These are phyloP conservation scores for Sporisorium graminicola DNA, from an alignment of 1,284 basidiomycete species.

Conservation along the genomic window DNA sequence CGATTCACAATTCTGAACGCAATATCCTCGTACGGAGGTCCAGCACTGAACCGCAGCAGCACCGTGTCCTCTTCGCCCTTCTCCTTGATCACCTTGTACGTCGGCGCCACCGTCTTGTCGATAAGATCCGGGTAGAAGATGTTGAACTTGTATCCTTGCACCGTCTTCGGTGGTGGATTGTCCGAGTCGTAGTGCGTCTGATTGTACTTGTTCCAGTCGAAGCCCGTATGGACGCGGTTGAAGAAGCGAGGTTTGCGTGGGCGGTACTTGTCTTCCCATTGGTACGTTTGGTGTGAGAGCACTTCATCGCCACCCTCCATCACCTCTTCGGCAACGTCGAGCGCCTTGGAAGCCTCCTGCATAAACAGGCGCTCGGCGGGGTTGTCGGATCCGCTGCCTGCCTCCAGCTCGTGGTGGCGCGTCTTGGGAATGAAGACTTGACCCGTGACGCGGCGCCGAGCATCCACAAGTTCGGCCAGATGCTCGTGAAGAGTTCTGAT, in stretches of 20 bases:
- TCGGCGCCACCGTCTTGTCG: slow-evolving; percentile 95
- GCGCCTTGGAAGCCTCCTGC: slow-evolving; percentile 77
- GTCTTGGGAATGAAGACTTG: slow-evolving; percentile 54
- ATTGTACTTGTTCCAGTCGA: slow-evolving; percentile 93
- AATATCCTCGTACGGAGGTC: slow-evolving; percentile 98
- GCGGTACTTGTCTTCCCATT: slow-evolving; percentile 98
- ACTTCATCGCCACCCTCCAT: slow-evolving; percentile 87
- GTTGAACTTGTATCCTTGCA: slow-evolving; percentile 92
- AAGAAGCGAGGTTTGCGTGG: slow-evolving; percentile 99
- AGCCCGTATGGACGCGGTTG: slow-evolving; percentile 99
- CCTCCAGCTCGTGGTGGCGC: slow-evolving; percentile 12
- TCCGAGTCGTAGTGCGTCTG: slow-evolving; percentile 69
- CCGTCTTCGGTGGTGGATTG: slow-evolving; percentile 68
- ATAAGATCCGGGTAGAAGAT: slow-evolving; percentile 96
- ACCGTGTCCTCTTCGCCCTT: slow-evolving; percentile 94
- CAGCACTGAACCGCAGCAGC: slow-evolving; percentile 91
- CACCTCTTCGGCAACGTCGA: slow-evolving; percentile 94
- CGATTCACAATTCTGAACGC: slow-evolving; percentile 97
- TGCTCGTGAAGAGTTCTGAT: slow-evolving; percentile 43
- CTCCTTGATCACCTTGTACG: slow-evolving; percentile 84
- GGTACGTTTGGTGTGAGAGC: slow-evolving; percentile 79
- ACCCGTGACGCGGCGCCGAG: slow-evolving; percentile 47
- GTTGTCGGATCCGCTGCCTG: slow-evolving; percentile 16
- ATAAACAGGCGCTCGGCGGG: slow-evolving; percentile 55
- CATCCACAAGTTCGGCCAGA: slow-evolving; percentile 44